phyloP scores from a whole-genome alignment of 2,329 filamentous ascomycete genomes.

The Hypoxylon sp. region DNA sequence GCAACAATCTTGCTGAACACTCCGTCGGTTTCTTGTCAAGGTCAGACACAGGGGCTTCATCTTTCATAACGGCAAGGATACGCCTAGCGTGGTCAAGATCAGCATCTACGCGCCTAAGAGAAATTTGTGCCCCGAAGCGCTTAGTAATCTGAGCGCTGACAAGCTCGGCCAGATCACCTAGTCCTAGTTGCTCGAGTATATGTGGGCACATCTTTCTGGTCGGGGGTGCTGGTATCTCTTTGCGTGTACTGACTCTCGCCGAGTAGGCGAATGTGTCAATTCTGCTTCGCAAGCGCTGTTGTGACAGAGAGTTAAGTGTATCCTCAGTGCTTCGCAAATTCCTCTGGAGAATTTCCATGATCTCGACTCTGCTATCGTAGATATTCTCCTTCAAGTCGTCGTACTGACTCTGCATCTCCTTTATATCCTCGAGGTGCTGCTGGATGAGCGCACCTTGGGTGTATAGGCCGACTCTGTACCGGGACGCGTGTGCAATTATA shows the following conservation, averaged over 20 bases:
- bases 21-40: no score
- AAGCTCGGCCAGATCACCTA: constrained; percentile 2
- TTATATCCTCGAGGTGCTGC: not conserved
- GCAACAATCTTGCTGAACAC: no score
- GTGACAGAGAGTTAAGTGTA: not conserved
- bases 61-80: no score
- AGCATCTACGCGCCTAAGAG: not conserved
- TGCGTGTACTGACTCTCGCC: not conserved
- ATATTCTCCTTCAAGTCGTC: not conserved
- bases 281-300: constrained; percentile 2
- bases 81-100: no score
- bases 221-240: not conserved
- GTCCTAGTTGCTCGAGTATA: constrained; percentile 3
- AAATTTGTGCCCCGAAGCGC: not conserved
- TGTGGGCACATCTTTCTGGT: not conserved
- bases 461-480: not conserved
- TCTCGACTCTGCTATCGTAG: not conserved
- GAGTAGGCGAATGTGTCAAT: not conserved
- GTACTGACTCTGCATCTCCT: not conserved
- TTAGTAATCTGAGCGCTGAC: not conserved
- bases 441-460: not conserved
- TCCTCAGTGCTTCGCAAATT: not conserved
- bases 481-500: not conserved
- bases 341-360: not conserved
- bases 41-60: no score